Base-by-base conservation (phyloP, 2,329 filamentous ascomycete genomes). In the Esteya vermicola region DNA sequence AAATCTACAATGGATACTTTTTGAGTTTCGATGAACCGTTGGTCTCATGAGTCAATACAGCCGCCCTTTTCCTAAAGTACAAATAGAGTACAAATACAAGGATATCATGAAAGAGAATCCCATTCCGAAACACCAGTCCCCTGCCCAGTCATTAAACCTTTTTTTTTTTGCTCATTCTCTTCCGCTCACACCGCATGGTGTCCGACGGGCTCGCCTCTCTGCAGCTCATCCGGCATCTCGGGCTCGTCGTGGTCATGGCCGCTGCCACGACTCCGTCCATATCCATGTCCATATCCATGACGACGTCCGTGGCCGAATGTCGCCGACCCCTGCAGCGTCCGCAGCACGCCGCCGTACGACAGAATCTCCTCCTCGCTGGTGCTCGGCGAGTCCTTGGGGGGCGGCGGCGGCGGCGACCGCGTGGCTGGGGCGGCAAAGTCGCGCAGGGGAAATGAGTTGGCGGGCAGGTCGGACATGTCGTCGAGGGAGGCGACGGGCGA, bases 361-460 rank as follows among this genome's bases (percentile, higher is more conserved):
- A 61, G 58, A 31, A 60, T 61, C 43, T 60, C 57, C 45, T 61
- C 58, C 45, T 61, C 55, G 14, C 52, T 57, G 2, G 51, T 52
- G 6, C 51, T 54, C 3, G 57, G 54, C 33, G 57, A 57, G 16
- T 38, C 28, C 23, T 57, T 20, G 16, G 33, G 2, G 19, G 8
- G 36, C n/a, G n/a, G n/a, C n/a, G n/a, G n/a, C n/a, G n/a, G n/a
- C n/a, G n/a, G 52, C 28, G 47, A 48, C 18, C 49, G 53, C 8
- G 43, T 40, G 12, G 40, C 35, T 16, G 41, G 28, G 23, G 46
- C 41, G 35, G 12, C 9, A 14, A 21, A 48, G 27, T 55, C 50
- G 40, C 51, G 53, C 36, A 57, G 48, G 2, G 48, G 40, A 33
- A 48, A 44, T 5, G 42, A 23, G 31, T 27, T 33, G 19, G 27